phyloP scores from a whole-genome alignment of 148 eudicot species.

The Heliamphora exappendiculata region DNA sequence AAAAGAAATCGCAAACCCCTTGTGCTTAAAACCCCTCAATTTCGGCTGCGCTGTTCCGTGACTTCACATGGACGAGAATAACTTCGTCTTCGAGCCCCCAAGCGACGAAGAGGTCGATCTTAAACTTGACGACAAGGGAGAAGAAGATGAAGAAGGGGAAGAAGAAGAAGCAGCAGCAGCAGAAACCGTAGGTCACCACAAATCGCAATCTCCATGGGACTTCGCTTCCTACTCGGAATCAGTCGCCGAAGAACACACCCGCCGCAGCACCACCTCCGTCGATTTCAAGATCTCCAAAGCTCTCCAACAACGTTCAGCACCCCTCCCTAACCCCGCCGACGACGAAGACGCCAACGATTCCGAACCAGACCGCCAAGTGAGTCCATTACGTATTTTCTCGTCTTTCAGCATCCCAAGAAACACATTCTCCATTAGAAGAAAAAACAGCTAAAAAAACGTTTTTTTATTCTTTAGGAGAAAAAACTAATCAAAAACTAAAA shows the following conservation, averaged over 20 bases:
- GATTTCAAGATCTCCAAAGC: conserved; percentile 61
- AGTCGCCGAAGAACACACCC: conserved; percentile 71
- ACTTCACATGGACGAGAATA: background rate
- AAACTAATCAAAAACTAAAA: too few relatives aligned
- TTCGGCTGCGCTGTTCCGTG: background rate
- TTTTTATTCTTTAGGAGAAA: background rate
- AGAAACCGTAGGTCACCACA: background rate
- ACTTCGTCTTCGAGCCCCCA: conserved; percentile 37
- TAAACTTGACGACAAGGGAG: conserved; percentile 9
- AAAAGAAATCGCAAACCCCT: too few relatives aligned
- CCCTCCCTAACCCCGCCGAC: conserved; percentile 12
- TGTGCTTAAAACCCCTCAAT: background rate
- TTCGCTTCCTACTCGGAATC: conserved; percentile 71
- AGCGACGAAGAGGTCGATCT: conserved; percentile 40
- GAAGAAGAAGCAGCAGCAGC: conserved; percentile 4
- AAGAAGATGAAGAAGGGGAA: background rate
- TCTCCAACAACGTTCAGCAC: conserved; percentile 20
- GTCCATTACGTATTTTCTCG: background rate
- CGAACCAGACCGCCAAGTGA: conserved; percentile 48
- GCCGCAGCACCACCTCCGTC: conserved; percentile 74
- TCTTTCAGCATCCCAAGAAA: background rate
- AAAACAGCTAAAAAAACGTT: background rate
- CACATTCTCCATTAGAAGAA: background rate
- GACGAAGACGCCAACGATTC: conserved; percentile 29
- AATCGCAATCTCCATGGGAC: conserved; percentile 72